Conservation (phyloP, 2,329 filamentous ascomycete species). For the Fusarium scirpi region DNA sequence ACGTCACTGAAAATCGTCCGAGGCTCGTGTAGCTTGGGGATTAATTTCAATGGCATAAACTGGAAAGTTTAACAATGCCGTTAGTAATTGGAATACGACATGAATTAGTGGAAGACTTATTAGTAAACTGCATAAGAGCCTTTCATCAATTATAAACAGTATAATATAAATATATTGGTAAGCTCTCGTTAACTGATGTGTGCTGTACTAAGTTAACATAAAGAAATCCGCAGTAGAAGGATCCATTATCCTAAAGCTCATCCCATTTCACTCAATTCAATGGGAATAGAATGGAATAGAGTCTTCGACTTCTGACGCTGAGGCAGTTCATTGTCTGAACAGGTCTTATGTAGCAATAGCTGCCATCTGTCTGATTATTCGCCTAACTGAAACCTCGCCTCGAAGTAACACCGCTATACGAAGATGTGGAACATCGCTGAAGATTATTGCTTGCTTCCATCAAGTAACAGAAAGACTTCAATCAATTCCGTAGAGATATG, state of each 20-base stretch:
- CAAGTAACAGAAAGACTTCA: fast-evolving
- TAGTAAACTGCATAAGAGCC: fast-evolving
- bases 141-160: too few relatives aligned
- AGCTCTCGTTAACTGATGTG: too few relatives aligned
- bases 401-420: background rate
- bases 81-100: too few relatives aligned
- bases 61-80: background rate
- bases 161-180: too few relatives aligned
- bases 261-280: too few relatives aligned
- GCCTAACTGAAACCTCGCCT: background rate
- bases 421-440: background rate
- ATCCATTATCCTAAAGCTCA: too few relatives aligned
- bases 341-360: background rate
- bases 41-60: background rate
- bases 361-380: background rate
- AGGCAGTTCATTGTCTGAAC: background rate
- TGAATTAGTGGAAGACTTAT: too few relatives aligned
- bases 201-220: too few relatives aligned
- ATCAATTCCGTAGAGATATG: too few relatives aligned
- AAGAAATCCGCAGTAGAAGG: too few relatives aligned
- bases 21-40: background rate
- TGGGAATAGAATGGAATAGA: background rate
- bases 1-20: background rate
- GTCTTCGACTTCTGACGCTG: fast-evolving
- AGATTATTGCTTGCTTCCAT: fast-evolving